Conservation (phyloP, 73 alveolate genomes). For the Paramecium sonneborni region DNA sequence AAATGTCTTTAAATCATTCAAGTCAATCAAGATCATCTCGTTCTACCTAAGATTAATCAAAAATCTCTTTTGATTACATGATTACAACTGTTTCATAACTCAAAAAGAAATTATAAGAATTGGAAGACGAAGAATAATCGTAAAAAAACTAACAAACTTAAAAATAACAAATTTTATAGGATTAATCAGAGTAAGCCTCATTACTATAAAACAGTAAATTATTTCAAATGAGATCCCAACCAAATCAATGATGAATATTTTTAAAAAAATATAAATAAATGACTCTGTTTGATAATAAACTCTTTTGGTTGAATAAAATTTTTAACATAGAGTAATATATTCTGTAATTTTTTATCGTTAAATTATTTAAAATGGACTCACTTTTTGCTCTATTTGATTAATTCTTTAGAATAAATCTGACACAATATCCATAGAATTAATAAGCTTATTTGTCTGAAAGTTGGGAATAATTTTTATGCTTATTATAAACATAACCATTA, state of each 20-base stretch:
- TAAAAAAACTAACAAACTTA: background rate
- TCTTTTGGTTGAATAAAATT: background rate
- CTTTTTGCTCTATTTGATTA: slow-evolving; percentile 18
- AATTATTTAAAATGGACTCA: slow-evolving; percentile 16
- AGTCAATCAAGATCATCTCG: slow-evolving; percentile 3
- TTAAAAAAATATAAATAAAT: background rate
- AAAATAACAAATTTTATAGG: background rate
- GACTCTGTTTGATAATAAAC: too few relatives aligned
- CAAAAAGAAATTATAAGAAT: slow-evolving; percentile 19
- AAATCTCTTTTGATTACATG: slow-evolving; percentile 28
- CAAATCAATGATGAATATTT: background rate
- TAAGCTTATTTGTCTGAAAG: slow-evolving; percentile 8
- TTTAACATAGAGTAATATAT: background rate
- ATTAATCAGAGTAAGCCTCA: background rate
- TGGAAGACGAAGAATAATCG: background rate
- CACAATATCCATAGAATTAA: background rate
- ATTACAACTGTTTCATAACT: background rate
- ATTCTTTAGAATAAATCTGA: slow-evolving; percentile 5
- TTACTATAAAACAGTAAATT: background rate
- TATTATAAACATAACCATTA: slow-evolving; percentile 5
- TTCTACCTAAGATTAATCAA: slow-evolving; percentile 29
- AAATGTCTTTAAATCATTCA: slow-evolving; percentile 14
- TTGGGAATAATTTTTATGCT: slow-evolving; percentile 21
- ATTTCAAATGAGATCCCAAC: background rate
- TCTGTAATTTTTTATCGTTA: slow-evolving; percentile 17